Evolutionary conservation across 306 rosid species (phyloP), one percentile per base, ranked within the genome.

Genomic region (Sechiopsis laciniata): DNA sequence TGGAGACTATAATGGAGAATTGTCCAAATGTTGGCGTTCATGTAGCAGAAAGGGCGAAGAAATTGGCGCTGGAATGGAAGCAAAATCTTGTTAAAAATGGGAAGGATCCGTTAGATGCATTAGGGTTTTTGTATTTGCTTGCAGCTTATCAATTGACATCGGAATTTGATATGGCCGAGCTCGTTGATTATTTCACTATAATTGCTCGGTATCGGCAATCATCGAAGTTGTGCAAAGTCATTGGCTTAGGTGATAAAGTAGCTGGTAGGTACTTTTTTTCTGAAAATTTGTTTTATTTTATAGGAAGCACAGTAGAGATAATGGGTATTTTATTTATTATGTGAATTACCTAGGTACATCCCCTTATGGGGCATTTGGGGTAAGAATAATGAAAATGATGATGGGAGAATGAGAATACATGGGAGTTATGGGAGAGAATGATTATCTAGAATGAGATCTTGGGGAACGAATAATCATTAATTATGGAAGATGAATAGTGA

Each of bases 51-150:
- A 86, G 70, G 69, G 96, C 95, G 0, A 64, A 74, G 87, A 79
- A 56, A 75, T 12, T 88, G 81, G 90, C 88, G 0, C 0, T 45
- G 54, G 84, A 79, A 48, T 90, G 91, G 97, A 87, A 75, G 77
- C 81, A 13, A 69, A 78, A 65, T 55, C 65, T 83, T 77, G 19
- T 68, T 26, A 59, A 22, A 71, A 82, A 77, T 71, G 82, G 54
- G 15, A 86, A 40, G 3, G 81, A 74, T 21, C 59, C 75, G 1
- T 55, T 82, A 20, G 90, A 74, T 78, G 87, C 85, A 0, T 79
- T 87, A 79, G 89, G 85, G 42, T 78, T 92, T 76, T 61, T 92
- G 75, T 82, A 83, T 84, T 80, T 92, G 79, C 85, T 88, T 60
- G 79, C 80, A 17, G 84, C 82, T 0, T 92, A 77, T 81, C 87